Evolutionary conservation across 2,329 filamentous ascomycete genomes (phyloP).

Genomic region (Penicillium sp.): DNA sequence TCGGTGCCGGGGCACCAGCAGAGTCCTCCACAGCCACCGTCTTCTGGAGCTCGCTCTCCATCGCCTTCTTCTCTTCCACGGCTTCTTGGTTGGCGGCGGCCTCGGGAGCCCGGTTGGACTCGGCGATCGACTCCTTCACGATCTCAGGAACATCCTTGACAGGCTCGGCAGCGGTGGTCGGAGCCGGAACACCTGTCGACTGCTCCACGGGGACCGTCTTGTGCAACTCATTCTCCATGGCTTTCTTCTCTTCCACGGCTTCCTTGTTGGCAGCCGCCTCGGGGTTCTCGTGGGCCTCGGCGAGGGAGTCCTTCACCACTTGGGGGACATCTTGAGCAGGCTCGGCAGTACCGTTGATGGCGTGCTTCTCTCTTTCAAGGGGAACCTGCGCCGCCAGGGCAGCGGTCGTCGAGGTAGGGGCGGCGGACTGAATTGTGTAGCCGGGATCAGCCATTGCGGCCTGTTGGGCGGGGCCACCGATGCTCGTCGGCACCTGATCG

Average conservation of each 20-base stretch:
- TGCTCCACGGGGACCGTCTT: slow-evolving; percentile 45
- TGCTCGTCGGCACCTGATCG: slow-evolving; percentile 39
- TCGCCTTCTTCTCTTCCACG: slow-evolving; percentile 71
- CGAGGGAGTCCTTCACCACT: slow-evolving; percentile 49
- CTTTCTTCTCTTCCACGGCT: slow-evolving; percentile 74
- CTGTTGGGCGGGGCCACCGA: slow-evolving; percentile 24
- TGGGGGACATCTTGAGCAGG: slow-evolving; percentile 42
- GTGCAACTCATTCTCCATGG: slow-evolving; percentile 72
- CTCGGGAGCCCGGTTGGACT: slow-evolving; percentile 65
- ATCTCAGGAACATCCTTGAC: slow-evolving; percentile 43
- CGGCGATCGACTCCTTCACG: slow-evolving; percentile 48
- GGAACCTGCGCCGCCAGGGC: slow-evolving; percentile 48
- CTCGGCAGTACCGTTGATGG: slow-evolving; percentile 16
- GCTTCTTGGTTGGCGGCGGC: slow-evolving; percentile 68
- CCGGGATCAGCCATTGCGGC: slow-evolving; percentile 51
- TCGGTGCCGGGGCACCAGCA: slow-evolving; percentile 41
- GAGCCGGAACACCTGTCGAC: slow-evolving; percentile 42
- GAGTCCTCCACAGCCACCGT: slow-evolving; percentile 39
- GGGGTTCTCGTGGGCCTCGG: slow-evolving; percentile 59
- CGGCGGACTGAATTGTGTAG: slow-evolving; percentile 54
- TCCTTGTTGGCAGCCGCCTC: slow-evolving; percentile 70
- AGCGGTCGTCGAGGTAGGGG: slow-evolving; percentile 50
- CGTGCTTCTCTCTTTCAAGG: slow-evolving; percentile 38
- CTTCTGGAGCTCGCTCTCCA: slow-evolving; percentile 73
- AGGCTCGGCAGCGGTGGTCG: slow-evolving; percentile 34